Percentiles rank a stretch among this genome's conserved stretches.
Evolutionary conservation across 2,329 filamentous ascomycete species (phyloP).

Genomic region (Curvularia eragrostidis): DNA sequence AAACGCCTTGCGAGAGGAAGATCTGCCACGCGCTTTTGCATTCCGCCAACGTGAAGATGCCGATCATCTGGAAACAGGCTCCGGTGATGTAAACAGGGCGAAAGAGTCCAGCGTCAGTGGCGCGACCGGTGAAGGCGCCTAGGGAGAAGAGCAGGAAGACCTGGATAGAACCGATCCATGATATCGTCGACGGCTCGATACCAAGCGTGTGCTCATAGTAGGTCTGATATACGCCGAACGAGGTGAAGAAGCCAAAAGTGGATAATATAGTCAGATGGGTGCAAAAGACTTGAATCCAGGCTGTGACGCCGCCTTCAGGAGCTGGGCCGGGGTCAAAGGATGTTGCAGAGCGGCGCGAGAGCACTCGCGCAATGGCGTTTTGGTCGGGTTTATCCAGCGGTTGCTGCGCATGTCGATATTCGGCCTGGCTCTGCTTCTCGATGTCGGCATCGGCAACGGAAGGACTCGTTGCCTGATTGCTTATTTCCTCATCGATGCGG

Average conservation of each 20-base stretch:
- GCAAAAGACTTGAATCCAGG: slow-evolving; percentile 62
- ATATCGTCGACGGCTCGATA: slow-evolving; percentile 44
- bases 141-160: slow-evolving; percentile 43
- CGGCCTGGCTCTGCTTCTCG: slow-evolving; percentile 13
- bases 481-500: slow-evolving; percentile 1
- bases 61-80: slow-evolving; percentile 42
- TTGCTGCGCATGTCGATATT: slow-evolving; percentile 5
- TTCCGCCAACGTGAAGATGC: slow-evolving; percentile 41
- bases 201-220: slow-evolving; percentile 56
- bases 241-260: slow-evolving; percentile 62
- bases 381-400: background rate
- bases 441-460: slow-evolving; percentile 14
- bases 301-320: slow-evolving; percentile 59
- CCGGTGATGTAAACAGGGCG: slow-evolving; percentile 38
- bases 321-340: slow-evolving; percentile 40
- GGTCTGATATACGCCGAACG: slow-evolving; percentile 64
- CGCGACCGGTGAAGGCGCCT: slow-evolving; percentile 40
- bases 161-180: slow-evolving; percentile 45
- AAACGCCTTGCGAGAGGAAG: slow-evolving; percentile 60
- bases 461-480: background rate
- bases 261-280: slow-evolving; percentile 63
- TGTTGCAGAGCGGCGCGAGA: slow-evolving; percentile 33
- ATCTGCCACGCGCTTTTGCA: slow-evolving; percentile 43
- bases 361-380: slow-evolving; percentile 23
- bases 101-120: slow-evolving; percentile 42